Conservation (phyloP, 164 flowering plant species). For the Magnolia officinalis region DNA sequence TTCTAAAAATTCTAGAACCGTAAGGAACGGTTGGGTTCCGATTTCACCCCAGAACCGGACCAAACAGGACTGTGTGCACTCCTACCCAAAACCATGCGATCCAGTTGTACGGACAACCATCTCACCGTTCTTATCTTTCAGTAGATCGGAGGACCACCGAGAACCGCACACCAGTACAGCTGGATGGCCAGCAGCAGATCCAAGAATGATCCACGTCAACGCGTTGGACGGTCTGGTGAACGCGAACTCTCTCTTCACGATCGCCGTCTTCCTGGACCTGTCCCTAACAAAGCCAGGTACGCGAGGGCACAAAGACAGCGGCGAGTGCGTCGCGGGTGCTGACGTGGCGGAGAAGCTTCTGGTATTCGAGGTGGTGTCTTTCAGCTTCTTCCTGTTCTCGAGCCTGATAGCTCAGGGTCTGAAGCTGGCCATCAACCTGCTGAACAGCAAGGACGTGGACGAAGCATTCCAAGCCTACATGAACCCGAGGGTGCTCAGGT, state of each 20-base stretch:
- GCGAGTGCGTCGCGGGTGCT: slow-evolving; percentile 31
- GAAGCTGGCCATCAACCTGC: slow-evolving; percentile 26
- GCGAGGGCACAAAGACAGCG: slow-evolving; percentile 26
- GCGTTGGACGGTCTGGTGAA: slow-evolving; percentile 55
- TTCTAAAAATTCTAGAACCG: too few species aligned
- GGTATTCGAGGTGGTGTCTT: slow-evolving; percentile 30
- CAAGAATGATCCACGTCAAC: slow-evolving; percentile 56
- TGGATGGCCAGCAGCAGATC: too few species aligned
- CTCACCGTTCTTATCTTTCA: too few species aligned
- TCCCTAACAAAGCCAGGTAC: slow-evolving; percentile 38
- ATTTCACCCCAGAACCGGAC: too few species aligned
- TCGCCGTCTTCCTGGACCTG: slow-evolving; percentile 56
- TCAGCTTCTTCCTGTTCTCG: slow-evolving; percentile 38
- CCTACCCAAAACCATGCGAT: too few species aligned
- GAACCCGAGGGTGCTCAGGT: slow-evolving; percentile 14
- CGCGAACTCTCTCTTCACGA: slow-evolving; percentile 60
- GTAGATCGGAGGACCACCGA: too few species aligned
- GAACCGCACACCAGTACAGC: too few species aligned
- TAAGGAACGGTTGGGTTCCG: too few species aligned
- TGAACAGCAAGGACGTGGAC: slow-evolving; percentile 23
- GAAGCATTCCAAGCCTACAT: slow-evolving; percentile 23
- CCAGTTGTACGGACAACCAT: too few species aligned
- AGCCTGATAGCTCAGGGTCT: slow-evolving; percentile 33
- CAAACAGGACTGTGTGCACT: too few species aligned
- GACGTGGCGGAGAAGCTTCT: slow-evolving; percentile 38